Conservation (phyloP, 129 eudicot genomes). For the Apium graveolens region DNA sequence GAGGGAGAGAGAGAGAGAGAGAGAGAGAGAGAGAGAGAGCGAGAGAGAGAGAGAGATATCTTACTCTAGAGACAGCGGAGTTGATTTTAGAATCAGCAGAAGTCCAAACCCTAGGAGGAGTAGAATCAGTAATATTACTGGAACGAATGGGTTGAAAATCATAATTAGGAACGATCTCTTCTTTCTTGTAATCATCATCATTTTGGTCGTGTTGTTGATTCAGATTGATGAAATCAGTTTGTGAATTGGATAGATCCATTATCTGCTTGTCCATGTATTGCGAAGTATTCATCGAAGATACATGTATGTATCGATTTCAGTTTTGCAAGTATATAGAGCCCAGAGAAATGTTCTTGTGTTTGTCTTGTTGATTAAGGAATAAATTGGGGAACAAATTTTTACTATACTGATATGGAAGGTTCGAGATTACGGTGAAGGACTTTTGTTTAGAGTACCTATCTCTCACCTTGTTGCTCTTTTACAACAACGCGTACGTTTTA, state of each 20-base stretch:
- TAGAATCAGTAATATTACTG: conserved; percentile 24
- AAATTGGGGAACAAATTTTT: background rate
- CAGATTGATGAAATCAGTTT: conserved; percentile 59
- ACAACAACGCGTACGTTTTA: too few relatives aligned
- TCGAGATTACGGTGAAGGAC: too few relatives aligned
- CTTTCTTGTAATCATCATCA: conserved; percentile 36
- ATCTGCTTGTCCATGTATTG: conserved; percentile 93
- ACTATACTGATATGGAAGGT: too few relatives aligned
- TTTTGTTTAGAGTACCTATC: too few relatives aligned
- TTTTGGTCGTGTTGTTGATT: conserved; percentile 26
- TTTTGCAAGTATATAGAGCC: background rate
- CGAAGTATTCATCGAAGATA: conserved; percentile 59
- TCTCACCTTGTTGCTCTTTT: too few relatives aligned
- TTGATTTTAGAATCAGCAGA: conserved; percentile 60
- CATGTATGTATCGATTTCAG: background rate
- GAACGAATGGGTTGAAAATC: conserved; percentile 88
- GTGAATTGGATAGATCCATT: conserved; percentile 88
- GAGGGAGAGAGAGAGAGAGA: background rate
- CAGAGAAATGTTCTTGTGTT: background rate
- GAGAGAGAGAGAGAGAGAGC: background rate
- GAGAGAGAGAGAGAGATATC: background rate
- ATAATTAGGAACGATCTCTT: conserved; percentile 70
- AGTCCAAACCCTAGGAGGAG: conserved; percentile 63
- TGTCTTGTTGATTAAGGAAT: background rate
- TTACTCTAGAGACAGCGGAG: conserved; percentile 36